Conservation (phyloP, 495 filamentous ascomycete genomes). For the Sordaria brevicollis region DNA sequence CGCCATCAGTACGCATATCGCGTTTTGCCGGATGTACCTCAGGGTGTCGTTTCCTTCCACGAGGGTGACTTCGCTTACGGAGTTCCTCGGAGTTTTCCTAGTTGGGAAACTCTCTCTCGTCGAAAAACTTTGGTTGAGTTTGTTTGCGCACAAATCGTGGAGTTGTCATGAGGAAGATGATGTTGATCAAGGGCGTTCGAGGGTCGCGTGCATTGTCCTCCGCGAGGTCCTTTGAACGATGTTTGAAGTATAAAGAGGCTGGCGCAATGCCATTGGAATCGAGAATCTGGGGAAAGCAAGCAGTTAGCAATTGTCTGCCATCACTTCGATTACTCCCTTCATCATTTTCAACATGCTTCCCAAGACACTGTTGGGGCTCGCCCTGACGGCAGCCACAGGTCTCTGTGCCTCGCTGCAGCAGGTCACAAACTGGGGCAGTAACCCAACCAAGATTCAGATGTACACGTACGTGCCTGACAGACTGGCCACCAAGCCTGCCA, state of each 20-base stretch:
- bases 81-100: not conserved
- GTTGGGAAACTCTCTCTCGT: not conserved
- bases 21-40: not conserved
- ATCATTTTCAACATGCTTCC: constrained; percentile 7
- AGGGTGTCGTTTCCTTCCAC: not conserved
- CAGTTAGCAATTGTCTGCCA: not conserved
- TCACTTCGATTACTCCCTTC: not conserved
- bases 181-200: not conserved
- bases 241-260: not conserved
- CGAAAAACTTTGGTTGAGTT: not conserved
- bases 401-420: constrained; percentile 24
- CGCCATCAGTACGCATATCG: not conserved
- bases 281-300: not conserved
- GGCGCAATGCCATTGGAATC: not conserved
- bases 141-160: not conserved
- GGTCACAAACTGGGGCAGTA: constrained; percentile 26
- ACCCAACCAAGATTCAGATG: constrained; percentile 28
- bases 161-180: not conserved
- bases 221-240: not conserved
- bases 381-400: constrained; percentile 8
- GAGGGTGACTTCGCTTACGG: not conserved
- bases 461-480: constrained; percentile 32
- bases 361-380: constrained; percentile 9
- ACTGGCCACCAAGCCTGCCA: constrained; percentile 25
- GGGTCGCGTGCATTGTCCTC: not conserved